phyloP scores from a whole-genome alignment of 306 rosid genomes.

The Acmispon strigosus region DNA sequence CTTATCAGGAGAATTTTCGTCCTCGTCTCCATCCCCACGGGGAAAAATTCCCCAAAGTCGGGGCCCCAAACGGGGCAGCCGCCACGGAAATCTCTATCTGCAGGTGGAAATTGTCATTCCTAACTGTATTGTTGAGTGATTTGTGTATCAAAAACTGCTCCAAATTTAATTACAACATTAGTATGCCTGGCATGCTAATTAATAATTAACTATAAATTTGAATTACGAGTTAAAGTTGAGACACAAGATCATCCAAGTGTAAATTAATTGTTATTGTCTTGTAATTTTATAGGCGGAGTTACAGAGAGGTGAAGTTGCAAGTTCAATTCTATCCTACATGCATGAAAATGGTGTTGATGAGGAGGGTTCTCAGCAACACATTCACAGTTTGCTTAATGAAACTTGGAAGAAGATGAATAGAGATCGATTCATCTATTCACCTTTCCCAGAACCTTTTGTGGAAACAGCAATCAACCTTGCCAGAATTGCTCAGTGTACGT shows the following conservation, averaged over 20 bases:
- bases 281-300: constrained; percentile 37
- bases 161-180: too few species aligned
- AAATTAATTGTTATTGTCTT: background rate
- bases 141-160: too few species aligned
- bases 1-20: too few species aligned
- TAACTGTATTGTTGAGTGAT: too few species aligned
- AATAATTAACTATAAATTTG: background rate
- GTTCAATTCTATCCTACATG: constrained; percentile 36
- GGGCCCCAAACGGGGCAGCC: too few species aligned
- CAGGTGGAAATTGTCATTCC: too few species aligned
- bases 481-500: constrained; percentile 44
- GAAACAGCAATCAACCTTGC: constrained; percentile 37
- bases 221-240: too few species aligned
- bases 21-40: too few species aligned
- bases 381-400: constrained; percentile 20
- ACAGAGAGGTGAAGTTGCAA: constrained; percentile 48
- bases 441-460: constrained; percentile 31
- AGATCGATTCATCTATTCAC: constrained; percentile 13
- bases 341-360: constrained; percentile 21
- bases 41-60: too few species aligned
- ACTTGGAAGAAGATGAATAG: constrained; percentile 50
- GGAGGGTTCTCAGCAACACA: constrained; percentile 10
- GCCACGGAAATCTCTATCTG: too few species aligned
- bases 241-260: too few species aligned
- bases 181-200: too few species aligned